Evolutionary conservation across 345 rosid species (phyloP).

Genomic region (Erucastrum elatum): DNA sequence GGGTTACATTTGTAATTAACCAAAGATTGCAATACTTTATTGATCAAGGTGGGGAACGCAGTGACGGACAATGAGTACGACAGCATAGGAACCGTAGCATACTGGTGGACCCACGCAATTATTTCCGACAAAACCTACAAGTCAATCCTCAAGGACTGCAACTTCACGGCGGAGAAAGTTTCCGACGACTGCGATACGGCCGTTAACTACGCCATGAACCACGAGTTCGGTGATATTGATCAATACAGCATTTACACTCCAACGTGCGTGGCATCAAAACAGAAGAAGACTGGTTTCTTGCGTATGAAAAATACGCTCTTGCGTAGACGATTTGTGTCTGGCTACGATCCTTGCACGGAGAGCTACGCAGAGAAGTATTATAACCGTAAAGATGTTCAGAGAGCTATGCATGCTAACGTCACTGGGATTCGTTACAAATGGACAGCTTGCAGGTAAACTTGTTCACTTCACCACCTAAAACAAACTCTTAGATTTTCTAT

Average conservation of each 20-base stretch:
- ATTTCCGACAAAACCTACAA: conserved; percentile 75
- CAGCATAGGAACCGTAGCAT: conserved; percentile 72
- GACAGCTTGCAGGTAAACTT: conserved; percentile 85
- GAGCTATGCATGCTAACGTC: conserved; percentile 80
- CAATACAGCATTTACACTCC: conserved; percentile 92
- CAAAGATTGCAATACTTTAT: neutral
- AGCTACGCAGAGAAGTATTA: conserved; percentile 84
- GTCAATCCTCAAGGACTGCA: conserved; percentile 61
- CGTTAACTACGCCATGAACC: conserved; percentile 59
- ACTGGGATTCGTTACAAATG: conserved; percentile 77
- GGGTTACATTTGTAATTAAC: neutral
- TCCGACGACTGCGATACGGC: conserved; percentile 57
- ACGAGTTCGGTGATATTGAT: conserved; percentile 80
- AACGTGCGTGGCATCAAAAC: conserved; percentile 42
- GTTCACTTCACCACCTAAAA: neutral
- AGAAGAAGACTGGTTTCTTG: conserved; percentile 29
- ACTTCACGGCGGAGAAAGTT: conserved; percentile 53
- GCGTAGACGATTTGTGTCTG: conserved; percentile 53
- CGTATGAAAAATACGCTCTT: conserved; percentile 62
- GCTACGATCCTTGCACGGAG: conserved; percentile 88
- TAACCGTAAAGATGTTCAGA: conserved; percentile 68
- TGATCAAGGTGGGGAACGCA: conserved; percentile 76
- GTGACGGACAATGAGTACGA: conserved; percentile 78
- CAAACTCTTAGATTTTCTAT: too few species aligned
- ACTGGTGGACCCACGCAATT: conserved; percentile 93